A percentile compares a stretch with the other conserved stretches of the same genome.
Conservation (phyloP, 352 stramenopile genomes). For the Saprolegnia diclina region DNA sequence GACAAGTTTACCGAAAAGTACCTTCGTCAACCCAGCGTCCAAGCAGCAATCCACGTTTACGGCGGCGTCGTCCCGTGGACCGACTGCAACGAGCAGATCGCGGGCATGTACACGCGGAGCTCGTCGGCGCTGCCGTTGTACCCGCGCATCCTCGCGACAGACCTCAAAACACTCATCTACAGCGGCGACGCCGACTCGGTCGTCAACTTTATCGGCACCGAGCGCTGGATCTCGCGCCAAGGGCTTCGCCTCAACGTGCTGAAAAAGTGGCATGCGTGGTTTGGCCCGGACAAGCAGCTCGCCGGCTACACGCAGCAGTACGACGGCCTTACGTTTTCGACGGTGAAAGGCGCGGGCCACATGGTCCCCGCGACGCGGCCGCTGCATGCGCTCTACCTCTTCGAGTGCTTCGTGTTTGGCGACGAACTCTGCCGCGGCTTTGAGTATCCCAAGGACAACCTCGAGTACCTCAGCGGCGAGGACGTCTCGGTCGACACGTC, state of each 20-base stretch:
- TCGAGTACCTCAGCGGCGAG: constrained; percentile 32
- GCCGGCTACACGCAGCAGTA: constrained; percentile 85
- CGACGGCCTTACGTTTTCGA: constrained; percentile 83
- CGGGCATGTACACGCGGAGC: constrained; percentile 48
- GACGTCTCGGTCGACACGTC: constrained; percentile 7
- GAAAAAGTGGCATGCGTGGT: constrained; percentile 66
- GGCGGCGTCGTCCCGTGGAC: constrained; percentile 41
- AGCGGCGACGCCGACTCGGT: constrained; percentile 72
- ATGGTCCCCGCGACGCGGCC: constrained; percentile 58
- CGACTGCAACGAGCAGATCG: constrained; percentile 58
- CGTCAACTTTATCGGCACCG: constrained; percentile 70
- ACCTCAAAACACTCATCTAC: constrained; percentile 61
- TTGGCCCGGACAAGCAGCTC: constrained; percentile 70
- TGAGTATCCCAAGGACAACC: constrained; percentile 41
- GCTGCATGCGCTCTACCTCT: constrained; percentile 26
- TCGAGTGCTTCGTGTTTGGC: constrained; percentile 27
- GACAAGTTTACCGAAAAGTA: constrained; percentile 37
- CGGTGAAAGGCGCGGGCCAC: constrained; percentile 88
- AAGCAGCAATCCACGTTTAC: constrained; percentile 52
- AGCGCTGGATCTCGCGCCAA: constrained; percentile 68
- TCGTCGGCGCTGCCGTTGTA: constrained; percentile 59
- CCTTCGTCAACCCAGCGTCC: constrained; percentile 44
- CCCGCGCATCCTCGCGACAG: constrained; percentile 46
- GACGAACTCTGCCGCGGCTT: constrained; percentile 40
- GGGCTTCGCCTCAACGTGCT: constrained; percentile 59